Base-by-base conservation (phyloP, 345 rosid species). In the Sonneratia caseolaris region DNA sequence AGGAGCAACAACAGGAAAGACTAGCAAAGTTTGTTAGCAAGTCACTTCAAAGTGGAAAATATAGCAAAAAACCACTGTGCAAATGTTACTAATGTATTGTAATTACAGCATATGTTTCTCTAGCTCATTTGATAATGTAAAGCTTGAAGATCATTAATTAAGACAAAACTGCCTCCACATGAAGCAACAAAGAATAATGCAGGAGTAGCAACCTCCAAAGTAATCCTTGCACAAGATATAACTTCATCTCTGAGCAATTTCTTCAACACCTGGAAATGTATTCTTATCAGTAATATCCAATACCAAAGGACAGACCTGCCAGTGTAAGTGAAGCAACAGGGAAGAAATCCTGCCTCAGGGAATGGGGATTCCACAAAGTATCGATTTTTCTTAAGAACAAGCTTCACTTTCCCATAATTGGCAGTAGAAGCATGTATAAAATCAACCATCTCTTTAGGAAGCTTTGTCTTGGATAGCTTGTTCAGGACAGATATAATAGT, bases 331-430 rank as follows among this genome's bases (percentile, higher is more conserved):
- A 32, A 69, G 36, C 66, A 61, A 76, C 19, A 76, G 56, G n/a
- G 70, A 69, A 75, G 71, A 45, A 37, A 81, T 74, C 83, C 80
- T 84, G 79, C 98, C 82, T 95, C 98, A 0, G 97, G 90, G 74
- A 87, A 95, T 43, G 99, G 98, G 7, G 97, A 95, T 70, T 95
- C 99, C n/a, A 95, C 79, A 48, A 90, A 80, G 79, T 92, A 95
- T 4, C 89, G 81, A 71, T 95, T 95, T 86, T 90, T 92, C 86
- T 92, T 95, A 73, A 95, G 88, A 45, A 95, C 98, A 5, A 95
- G 94, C 84, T 95, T 95, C 71, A 92, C 99, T 89, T 92, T 95
- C 12, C 99, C 99, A 62, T 95, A 95, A 79, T 95, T 95, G 15
- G 97, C 92, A 32, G 99, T 95, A 68, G 98, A 95, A 72, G 74